Conservation (phyloP, 2,329 filamentous ascomycete genomes). For the Kalaharituber pfeilii region DNA sequence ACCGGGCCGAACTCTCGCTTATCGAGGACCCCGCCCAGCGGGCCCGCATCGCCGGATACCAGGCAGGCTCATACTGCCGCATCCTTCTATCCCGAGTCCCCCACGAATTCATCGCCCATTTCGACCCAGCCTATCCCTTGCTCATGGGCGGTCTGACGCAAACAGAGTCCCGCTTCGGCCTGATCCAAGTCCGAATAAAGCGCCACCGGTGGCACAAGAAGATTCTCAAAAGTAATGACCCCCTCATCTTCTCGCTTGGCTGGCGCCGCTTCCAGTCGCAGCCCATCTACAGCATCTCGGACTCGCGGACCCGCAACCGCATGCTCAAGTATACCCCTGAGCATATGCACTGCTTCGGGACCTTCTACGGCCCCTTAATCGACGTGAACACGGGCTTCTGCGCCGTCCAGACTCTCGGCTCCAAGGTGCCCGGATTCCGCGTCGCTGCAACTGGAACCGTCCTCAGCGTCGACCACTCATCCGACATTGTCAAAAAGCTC, state of each 20-base stretch:
- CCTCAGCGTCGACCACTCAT: constrained; percentile 81
- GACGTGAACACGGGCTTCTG: constrained; percentile 93
- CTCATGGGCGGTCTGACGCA: constrained; percentile 81
- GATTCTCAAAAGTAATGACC: constrained; percentile 95
- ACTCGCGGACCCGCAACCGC: constrained; percentile 79
- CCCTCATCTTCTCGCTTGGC: constrained; percentile 87
- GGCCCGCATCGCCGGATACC: constrained; percentile 71
- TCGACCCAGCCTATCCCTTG: constrained; percentile 66
- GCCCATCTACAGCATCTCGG: constrained; percentile 86
- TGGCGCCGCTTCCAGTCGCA: constrained; percentile 90
- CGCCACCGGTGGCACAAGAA: constrained; percentile 97
- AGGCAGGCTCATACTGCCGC: constrained; percentile 81
- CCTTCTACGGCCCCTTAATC: constrained; percentile 86
- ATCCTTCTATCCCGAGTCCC: constrained; percentile 79
- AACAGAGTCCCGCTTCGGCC: constrained; percentile 90
- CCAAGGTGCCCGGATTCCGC: constrained; percentile 66
- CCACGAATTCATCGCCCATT: constrained; percentile 70
- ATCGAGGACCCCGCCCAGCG: constrained; percentile 64
- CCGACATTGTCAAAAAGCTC: constrained; percentile 98
- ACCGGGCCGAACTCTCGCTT: constrained; percentile 76
- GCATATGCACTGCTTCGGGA: constrained; percentile 97
- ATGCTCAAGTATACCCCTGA: constrained; percentile 99
- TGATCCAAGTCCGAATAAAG: constrained; percentile 91
- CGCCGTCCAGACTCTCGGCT: constrained; percentile 75
- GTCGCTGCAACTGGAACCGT: constrained; percentile 90